Evolutionary conservation across 2,329 filamentous ascomycete genomes (phyloP).

Genomic region (Exutisphaerella laricina): DNA sequence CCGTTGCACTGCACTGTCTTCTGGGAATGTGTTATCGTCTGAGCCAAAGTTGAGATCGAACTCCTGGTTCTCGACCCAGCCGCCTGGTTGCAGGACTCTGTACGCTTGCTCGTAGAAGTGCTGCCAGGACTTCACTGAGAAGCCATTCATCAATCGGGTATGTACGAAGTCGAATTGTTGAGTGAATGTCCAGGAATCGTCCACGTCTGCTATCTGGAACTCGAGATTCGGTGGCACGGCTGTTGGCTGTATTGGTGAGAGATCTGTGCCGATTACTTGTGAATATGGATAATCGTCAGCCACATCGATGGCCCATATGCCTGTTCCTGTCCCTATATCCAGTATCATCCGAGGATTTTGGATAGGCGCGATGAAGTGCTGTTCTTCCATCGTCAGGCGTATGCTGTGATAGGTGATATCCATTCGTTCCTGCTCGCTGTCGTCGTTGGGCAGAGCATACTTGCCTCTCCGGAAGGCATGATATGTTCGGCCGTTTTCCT

Average conservation of each 20-base stretch:
- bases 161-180: constrained; percentile 30
- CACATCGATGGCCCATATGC: constrained; percentile 33
- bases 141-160: constrained; percentile 27
- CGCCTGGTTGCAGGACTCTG: constrained; percentile 29
- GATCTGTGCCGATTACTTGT: constrained; percentile 27
- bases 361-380: constrained; percentile 18
- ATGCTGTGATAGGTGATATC: constrained; percentile 26
- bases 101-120: constrained; percentile 25
- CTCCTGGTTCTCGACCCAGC: constrained; percentile 40
- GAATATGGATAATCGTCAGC: constrained; percentile 26
- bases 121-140: constrained; percentile 28
- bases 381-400: constrained; percentile 23
- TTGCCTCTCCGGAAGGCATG: constrained; percentile 28
- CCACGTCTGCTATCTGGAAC: constrained; percentile 21
- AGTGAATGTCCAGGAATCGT: constrained; percentile 22
- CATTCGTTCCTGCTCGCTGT: constrained; percentile 26
- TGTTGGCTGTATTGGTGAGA: constrained; percentile 29
- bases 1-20: constrained; percentile 15
- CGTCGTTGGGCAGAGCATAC: constrained; percentile 28
- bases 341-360: constrained; percentile 38
- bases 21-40: constrained; percentile 23
- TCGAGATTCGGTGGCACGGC: constrained; percentile 20
- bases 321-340: constrained; percentile 47
- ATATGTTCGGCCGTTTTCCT: constrained; percentile 21
- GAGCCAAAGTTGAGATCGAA: constrained; percentile 26